phyloP scores from a whole-genome alignment of 306 rosid genomes.

The Malus asiatica region DNA sequence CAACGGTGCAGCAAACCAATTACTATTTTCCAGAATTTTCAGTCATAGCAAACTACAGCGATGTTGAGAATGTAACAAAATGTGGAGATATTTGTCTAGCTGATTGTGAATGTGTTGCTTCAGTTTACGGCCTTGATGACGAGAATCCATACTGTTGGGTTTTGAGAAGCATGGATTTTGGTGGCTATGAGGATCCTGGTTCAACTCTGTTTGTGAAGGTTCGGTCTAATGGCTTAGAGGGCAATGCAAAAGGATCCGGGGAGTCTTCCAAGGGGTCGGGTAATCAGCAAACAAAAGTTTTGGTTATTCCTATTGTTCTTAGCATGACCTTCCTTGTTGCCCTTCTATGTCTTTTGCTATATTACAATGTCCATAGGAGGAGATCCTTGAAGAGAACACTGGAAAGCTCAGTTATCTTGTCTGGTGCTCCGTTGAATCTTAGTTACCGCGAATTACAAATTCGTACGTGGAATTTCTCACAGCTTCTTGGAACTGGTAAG shows the following conservation, averaged over 20 bases:
- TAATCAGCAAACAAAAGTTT: constrained; percentile 42
- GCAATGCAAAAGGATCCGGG: constrained; percentile 25
- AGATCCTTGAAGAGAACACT: constrained; percentile 57
- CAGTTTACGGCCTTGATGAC: constrained; percentile 74
- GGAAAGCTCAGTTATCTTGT: constrained; percentile 62
- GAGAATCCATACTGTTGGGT: constrained; percentile 88
- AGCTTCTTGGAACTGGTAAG: constrained; percentile 72
- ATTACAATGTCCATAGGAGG: constrained; percentile 65
- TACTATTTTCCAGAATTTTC: constrained; percentile 71
- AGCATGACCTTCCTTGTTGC: constrained; percentile 56
- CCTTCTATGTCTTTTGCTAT: constrained; percentile 57
- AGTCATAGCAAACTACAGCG: constrained; percentile 77
- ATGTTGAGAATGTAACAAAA: constrained; percentile 45
- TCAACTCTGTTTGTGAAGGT: constrained; percentile 78
- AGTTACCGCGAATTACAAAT: constrained; percentile 73
- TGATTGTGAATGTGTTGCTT: constrained; percentile 86
- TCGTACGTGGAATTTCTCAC: constrained; percentile 65
- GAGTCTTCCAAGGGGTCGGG: constrained; percentile 40
- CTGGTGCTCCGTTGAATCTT: constrained; percentile 74
- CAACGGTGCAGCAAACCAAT: constrained; percentile 65
- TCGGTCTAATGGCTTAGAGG: constrained; percentile 45
- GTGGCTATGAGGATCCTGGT: constrained; percentile 83
- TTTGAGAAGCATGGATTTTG: constrained; percentile 68
- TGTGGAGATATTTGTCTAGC: constrained; percentile 86
- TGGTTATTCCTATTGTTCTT: constrained; percentile 69